Evolutionary conservation across 306 rosid species (phyloP).

Genomic region (Prunus campanulata): DNA sequence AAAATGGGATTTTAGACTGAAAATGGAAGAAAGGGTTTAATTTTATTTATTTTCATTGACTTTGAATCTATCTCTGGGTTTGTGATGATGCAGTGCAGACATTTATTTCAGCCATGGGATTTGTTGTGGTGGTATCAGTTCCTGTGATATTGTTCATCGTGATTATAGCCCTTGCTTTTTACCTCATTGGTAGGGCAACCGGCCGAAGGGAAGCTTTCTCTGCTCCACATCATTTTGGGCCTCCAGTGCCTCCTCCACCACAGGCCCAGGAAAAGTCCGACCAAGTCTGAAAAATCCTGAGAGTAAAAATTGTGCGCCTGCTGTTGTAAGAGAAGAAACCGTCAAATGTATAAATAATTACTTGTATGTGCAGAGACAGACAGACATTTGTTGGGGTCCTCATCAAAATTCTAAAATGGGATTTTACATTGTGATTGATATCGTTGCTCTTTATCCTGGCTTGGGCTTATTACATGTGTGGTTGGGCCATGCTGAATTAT

Average conservation of each 20-base stretch:
- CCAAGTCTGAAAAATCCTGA: background rate
- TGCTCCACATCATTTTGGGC: conserved; percentile 33
- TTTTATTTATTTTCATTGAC: background rate
- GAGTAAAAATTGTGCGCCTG: no score
- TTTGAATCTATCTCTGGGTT: background rate
- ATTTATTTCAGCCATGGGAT: conserved; percentile 27
- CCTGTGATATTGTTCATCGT: conserved; percentile 47
- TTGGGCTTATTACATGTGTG: background rate
- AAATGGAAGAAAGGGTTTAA: no score
- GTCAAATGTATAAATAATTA: no score
- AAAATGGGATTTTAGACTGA: no score
- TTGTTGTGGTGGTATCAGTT: conserved; percentile 40
- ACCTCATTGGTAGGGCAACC: conserved; percentile 45
- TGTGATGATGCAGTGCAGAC: background rate
- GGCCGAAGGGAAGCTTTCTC: conserved; percentile 28
- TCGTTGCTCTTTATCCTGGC: background rate
- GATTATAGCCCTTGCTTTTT: conserved; percentile 50
- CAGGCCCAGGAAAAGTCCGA: conserved; percentile 36
- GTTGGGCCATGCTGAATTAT: background rate
- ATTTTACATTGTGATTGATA: background rate
- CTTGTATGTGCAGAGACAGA: no score
- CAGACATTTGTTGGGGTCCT: no score
- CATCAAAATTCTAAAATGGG: background rate
- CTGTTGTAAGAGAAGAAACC: no score
- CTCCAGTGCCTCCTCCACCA: conserved; percentile 42